A percentile compares a stretch with the other conserved stretches of the same genome.
phyloP scores from a whole-genome alignment of 805 yeast genomes.

The Candida xyloterini region DNA sequence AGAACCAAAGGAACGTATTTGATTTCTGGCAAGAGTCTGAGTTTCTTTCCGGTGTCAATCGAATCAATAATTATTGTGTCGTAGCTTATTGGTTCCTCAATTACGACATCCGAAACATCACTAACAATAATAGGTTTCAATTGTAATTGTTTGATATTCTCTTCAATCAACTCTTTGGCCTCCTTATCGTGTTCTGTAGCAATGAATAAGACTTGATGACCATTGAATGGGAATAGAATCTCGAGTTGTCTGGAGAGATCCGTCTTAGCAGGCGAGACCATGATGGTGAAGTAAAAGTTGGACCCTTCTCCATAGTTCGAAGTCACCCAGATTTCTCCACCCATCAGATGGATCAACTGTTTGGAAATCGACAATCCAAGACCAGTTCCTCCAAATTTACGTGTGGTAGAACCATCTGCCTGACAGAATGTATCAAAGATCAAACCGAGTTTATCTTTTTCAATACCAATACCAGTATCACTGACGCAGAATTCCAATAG shows the following conservation, averaged over 20 bases:
- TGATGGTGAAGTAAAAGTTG: slow-evolving; percentile 75
- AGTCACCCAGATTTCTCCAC: slow-evolving; percentile 91
- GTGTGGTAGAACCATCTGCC: slow-evolving; percentile 90
- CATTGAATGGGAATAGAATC: slow-evolving; percentile 65
- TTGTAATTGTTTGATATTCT: slow-evolving; percentile 51
- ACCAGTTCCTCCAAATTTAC: slow-evolving; percentile 93
- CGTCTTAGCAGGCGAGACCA: slow-evolving; percentile 69
- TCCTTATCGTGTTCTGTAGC: slow-evolving; percentile 57
- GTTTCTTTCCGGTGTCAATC: slow-evolving; percentile 65
- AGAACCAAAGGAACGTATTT: slow-evolving; percentile 83
- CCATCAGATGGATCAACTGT: slow-evolving; percentile 85
- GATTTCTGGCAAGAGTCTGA: slow-evolving; percentile 69
- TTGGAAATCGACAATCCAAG: slow-evolving; percentile 84
- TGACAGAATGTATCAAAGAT: slow-evolving; percentile 90
- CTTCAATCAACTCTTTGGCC: slow-evolving; percentile 49
- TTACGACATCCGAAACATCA: slow-evolving; percentile 53
- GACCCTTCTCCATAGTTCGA: slow-evolving; percentile 80
- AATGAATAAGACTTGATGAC: slow-evolving; percentile 68
- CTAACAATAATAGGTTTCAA: slow-evolving; percentile 57
- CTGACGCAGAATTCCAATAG: slow-evolving; percentile 79
- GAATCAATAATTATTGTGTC: slow-evolving; percentile 84
- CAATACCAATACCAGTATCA: slow-evolving; percentile 90
- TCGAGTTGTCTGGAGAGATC: slow-evolving; percentile 64
- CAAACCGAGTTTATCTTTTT: slow-evolving; percentile 76
- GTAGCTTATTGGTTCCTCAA: slow-evolving; percentile 56